Evolutionary conservation across 2,329 filamentous ascomycete species (phyloP).

Genomic region (Metarhizium guizhouense): DNA sequence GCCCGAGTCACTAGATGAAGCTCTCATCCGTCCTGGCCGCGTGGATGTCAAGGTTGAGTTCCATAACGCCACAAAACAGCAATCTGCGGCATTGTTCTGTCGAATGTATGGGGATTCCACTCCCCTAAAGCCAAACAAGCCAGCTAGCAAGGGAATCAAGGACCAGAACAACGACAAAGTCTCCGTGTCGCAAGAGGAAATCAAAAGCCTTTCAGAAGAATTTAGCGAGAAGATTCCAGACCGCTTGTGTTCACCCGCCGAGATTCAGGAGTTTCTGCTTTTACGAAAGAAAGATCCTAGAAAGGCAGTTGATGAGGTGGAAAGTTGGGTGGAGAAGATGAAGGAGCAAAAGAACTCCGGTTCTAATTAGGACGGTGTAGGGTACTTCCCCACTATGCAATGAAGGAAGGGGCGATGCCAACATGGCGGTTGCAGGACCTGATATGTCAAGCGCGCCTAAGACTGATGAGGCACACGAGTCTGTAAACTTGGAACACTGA

Average conservation of each 20-base stretch:
- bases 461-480: too few relatives aligned
- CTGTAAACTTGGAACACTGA: too few relatives aligned
- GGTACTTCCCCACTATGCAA: too few relatives aligned
- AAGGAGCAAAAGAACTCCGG: constrained; percentile 40
- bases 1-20: constrained; percentile 63
- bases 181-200: constrained; percentile 19
- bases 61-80: constrained; percentile 42
- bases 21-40: constrained; percentile 63
- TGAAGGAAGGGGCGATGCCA: not conserved
- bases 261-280: constrained; percentile 57
- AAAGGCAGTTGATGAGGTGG: constrained; percentile 43
- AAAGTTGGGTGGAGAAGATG: constrained; percentile 43
- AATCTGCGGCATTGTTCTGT: constrained; percentile 49
- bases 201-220: constrained; percentile 33
- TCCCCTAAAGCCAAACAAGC: not conserved
- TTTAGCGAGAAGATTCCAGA: constrained; percentile 47
- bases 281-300: constrained; percentile 51
- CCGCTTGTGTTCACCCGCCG: constrained; percentile 46
- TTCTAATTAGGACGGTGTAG: constrained; percentile 40
- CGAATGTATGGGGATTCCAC: constrained; percentile 45
- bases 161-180: not conserved
- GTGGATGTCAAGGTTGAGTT: constrained; percentile 64
- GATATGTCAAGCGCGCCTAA: too few relatives aligned
- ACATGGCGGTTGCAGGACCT: too few relatives aligned
- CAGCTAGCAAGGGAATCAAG: not conserved